Percentiles rank a stretch among this genome's conserved stretches.
These are phyloP conservation scores for Aspergillus sojae DNA, from an alignment of 2,329 filamentous ascomycete genomes.

Conservation along the genomic window DNA sequence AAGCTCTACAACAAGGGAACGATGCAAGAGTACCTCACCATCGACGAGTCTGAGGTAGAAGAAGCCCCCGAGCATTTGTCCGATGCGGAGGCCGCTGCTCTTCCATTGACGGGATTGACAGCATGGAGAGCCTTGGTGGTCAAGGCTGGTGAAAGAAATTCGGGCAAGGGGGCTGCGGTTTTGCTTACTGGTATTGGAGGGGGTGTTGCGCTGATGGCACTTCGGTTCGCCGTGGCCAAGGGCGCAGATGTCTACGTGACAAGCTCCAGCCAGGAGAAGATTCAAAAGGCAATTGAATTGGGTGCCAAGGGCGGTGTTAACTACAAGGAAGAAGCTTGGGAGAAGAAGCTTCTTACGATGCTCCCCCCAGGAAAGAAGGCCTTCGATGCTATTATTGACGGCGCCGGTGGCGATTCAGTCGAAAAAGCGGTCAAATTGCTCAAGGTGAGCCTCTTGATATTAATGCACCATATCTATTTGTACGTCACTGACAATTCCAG, in stretches of 20 bases:
- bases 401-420: constrained; percentile 85
- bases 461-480: not conserved
- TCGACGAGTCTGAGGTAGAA: constrained; percentile 74
- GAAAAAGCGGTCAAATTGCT: constrained; percentile 67
- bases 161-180: constrained; percentile 67
- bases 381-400: constrained; percentile 85
- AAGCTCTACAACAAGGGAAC: constrained; percentile 68
- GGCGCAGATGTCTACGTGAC: constrained; percentile 82
- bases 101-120: constrained; percentile 84
- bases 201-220: constrained; percentile 79
- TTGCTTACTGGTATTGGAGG: constrained; percentile 91
- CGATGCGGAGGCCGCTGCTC: constrained; percentile 74
- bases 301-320: constrained; percentile 81
- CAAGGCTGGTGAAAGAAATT: constrained; percentile 67
- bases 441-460: constrained; percentile 52
- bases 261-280: constrained; percentile 73
- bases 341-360: constrained; percentile 66
- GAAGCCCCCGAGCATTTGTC: constrained; percentile 72
- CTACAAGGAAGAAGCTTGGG: constrained; percentile 80
- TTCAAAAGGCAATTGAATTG: constrained; percentile 68
- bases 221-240: constrained; percentile 76
- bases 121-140: constrained; percentile 83
- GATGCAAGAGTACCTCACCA: constrained; percentile 70
- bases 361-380: constrained; percentile 67
- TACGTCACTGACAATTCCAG: constrained; percentile 37